Base-by-base conservation (phyloP, 2,329 filamentous ascomycete species). In the Neonectria hederae region DNA sequence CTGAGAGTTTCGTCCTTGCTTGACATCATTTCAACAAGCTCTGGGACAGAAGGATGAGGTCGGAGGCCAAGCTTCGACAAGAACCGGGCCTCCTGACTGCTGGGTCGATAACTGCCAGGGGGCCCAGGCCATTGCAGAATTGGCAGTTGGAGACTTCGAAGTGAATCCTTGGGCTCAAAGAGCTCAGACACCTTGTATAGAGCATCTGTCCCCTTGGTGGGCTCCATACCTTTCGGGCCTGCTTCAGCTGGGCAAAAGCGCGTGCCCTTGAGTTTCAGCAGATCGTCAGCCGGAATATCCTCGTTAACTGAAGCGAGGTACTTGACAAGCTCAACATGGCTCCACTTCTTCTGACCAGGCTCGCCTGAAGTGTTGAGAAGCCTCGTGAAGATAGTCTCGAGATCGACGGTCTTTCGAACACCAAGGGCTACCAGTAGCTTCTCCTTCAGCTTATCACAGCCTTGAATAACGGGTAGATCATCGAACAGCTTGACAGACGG, bases 401-500 rank as follows among this genome's bases (percentile, higher is more conserved):
- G 83, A 71, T 99, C 96, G 21, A 99, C 90, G 0, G 96, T 99
- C 81, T 98, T 98, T 63, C 96, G 89, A 26, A 99, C 94, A 3
- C 96, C 95, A 32, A 99, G 83, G 2, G 92, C 87, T 3, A 86
- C 81, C 46, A 99, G 80, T 66, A 99, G 92, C 76, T 97, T 97
- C 49, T 98, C 95, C 76, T 97, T 98, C 13, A 97, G 87, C 32
- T 89, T 88, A 43, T 90, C 89, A 46, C 94, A 89, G 13, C 88
- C 89, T 68, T 90, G 87, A 2, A 98, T 89, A 13, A 91, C 90
- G 0, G 96, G 94, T 17, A 99, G 83, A 76, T 99, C 96, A 66
- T 97, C 94, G 74, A 99, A 99, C 0, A 99, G 83, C 76, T 93
- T 96, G 40, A 99, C 96, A n/a, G 89, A 91, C 2, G 92, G 89